phyloP scores from a whole-genome alignment of 768 basidiomycete species.

The Collybia sordida region DNA sequence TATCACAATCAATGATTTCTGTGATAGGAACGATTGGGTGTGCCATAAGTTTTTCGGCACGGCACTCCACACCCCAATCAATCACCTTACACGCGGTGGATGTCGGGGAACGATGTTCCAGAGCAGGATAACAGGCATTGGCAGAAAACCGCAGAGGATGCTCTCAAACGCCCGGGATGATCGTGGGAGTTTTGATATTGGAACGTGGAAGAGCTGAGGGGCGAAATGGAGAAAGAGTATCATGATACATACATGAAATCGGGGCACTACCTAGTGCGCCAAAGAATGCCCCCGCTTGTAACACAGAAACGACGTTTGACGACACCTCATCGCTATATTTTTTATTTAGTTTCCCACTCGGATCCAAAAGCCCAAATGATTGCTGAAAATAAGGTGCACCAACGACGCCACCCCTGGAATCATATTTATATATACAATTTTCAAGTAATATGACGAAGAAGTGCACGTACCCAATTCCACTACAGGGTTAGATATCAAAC shows the following conservation, averaged over 20 bases:
- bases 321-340: not conserved
- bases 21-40: no score
- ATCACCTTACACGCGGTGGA: no score
- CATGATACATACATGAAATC: not conserved
- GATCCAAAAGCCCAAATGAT: not conserved
- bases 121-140: no score
- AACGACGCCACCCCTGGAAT: conserved; percentile 15
- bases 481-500: not conserved
- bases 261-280: conserved; percentile 2
- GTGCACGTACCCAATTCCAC: conserved; percentile 19
- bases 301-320: conserved; percentile 1
- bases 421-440: not conserved
- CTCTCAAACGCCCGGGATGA: no score
- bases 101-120: no score
- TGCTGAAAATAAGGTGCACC: conserved; percentile 1
- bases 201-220: no score
- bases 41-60: no score
- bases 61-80: no score
- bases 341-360: not conserved
- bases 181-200: no score
- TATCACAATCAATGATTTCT: no score
- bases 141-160: no score
- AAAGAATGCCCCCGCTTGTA: conserved; percentile 6
- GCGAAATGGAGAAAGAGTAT: not conserved
- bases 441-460: not conserved